Percentiles rank a stretch among this genome's conserved stretches.
Conservation (phyloP, 1,139 yeast species). For the Candida tropicalis region DNA sequence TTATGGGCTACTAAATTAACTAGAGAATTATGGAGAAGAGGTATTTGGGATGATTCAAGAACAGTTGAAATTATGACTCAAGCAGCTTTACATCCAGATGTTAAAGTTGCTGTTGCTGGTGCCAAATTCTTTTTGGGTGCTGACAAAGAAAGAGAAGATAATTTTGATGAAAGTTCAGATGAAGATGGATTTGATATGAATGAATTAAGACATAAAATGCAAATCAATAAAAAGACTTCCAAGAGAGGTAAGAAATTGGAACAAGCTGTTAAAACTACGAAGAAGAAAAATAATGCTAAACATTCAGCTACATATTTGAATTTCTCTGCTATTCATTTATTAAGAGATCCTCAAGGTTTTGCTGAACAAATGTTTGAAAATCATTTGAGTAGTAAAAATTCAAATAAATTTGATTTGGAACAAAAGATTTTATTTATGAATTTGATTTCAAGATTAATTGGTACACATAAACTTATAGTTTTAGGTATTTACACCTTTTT, state of each 20-base stretch:
- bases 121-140: constrained; percentile 91
- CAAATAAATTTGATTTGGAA: constrained; percentile 74
- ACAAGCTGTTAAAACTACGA: constrained; percentile 65
- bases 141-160: constrained; percentile 91
- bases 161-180: constrained; percentile 68
- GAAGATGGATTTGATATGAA: constrained; percentile 73
- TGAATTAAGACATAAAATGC: constrained; percentile 76
- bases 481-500: constrained; percentile 88
- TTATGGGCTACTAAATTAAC: constrained; percentile 96
- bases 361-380: constrained; percentile 79
- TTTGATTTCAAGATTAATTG: constrained; percentile 82
- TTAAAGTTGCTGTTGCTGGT: constrained; percentile 88
- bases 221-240: constrained; percentile 78
- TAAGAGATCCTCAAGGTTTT: constrained; percentile 97
- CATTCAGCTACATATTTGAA: constrained; percentile 76
- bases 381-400: constrained; percentile 70
- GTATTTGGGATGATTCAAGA: constrained; percentile 96
- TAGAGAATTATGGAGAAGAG: constrained; percentile 95
- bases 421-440: constrained; percentile 89
- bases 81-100: constrained; percentile 86
- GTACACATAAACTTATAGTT: constrained; percentile 90
- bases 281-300: constrained; percentile 56
- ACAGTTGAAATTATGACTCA: constrained; percentile 97
- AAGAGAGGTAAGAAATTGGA: constrained; percentile 81
- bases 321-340: constrained; percentile 89